A percentile compares a stretch with the other conserved stretches of the same genome.
phyloP scores from a whole-genome alignment of 1,139 yeast species.

The Pichia sp. region DNA sequence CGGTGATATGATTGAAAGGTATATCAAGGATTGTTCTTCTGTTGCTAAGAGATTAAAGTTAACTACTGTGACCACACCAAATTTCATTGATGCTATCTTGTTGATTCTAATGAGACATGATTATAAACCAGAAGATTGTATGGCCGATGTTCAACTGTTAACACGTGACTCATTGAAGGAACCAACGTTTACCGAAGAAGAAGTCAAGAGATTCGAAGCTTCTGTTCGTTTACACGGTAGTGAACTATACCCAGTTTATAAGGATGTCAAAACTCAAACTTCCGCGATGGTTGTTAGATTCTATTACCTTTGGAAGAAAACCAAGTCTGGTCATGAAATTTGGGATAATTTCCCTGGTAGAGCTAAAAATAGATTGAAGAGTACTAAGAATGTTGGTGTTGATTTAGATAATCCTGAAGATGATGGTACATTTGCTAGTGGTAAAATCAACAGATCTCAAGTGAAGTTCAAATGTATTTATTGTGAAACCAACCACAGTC shows the following conservation, averaged over 20 bases:
- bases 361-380: constrained; percentile 49
- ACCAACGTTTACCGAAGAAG: constrained; percentile 69
- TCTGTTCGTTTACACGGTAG: constrained; percentile 77
- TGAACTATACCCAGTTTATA: constrained; percentile 72
- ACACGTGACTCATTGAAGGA: constrained; percentile 64
- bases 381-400: constrained; percentile 35
- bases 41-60: constrained; percentile 54
- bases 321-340: constrained; percentile 65
- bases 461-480: constrained; percentile 58
- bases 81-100: constrained; percentile 74
- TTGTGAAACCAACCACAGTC: constrained; percentile 54
- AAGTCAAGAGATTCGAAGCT: constrained; percentile 66
- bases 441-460: constrained; percentile 39
- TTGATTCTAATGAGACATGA: constrained; percentile 49
- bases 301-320: constrained; percentile 91
- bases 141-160: constrained; percentile 39
- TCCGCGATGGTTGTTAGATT: constrained; percentile 78
- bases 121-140: constrained; percentile 51
- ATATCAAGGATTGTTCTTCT: constrained; percentile 52
- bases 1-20: constrained; percentile 46
- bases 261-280: constrained; percentile 67
- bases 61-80: constrained; percentile 53
- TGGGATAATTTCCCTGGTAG: constrained; percentile 88
- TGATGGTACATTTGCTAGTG: constrained; percentile 65
- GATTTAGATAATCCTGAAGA: constrained; percentile 60